Percentiles rank a stretch among this genome's conserved stretches.
Evolutionary conservation across 2,329 filamentous ascomycete genomes (phyloP).

Genomic region (Fusarium subglutinans): DNA sequence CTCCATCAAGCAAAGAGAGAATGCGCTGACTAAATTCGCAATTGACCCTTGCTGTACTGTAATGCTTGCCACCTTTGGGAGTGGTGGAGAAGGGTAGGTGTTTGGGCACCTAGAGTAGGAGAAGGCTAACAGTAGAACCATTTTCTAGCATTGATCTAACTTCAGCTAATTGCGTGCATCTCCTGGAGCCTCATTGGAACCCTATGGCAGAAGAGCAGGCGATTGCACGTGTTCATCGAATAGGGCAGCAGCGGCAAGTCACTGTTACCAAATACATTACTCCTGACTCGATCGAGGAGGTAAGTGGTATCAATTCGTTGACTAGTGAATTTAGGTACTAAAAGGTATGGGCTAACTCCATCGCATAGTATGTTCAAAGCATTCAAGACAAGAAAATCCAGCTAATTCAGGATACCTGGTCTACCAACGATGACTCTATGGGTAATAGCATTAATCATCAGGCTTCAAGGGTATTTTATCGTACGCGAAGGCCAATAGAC

Average conservation of each 20-base stretch:
- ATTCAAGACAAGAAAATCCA: too few species aligned
- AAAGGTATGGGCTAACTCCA: too few species aligned
- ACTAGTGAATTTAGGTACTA: too few species aligned
- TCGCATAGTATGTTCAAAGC: background rate
- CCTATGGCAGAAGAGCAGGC: background rate
- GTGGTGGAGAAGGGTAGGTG: constrained; percentile 44
- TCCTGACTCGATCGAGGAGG: background rate
- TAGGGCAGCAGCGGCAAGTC: background rate
- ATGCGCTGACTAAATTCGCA: constrained; percentile 23
- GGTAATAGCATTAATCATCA: too few species aligned
- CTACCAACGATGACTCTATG: too few species aligned
- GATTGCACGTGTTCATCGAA: background rate
- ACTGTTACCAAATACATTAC: background rate
- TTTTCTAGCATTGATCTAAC: background rate
- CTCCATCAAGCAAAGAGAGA: constrained; percentile 1
- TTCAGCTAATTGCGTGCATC: background rate
- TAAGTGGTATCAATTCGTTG: too few species aligned
- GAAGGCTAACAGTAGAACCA: background rate
- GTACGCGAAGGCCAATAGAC: accelerated
- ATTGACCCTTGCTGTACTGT: constrained; percentile 29
- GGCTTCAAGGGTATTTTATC: too few species aligned
- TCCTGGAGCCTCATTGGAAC: background rate
- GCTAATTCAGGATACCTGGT: too few species aligned
- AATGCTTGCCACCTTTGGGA: constrained; percentile 47
- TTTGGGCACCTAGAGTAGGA: accelerated